Conservation (phyloP, 1,284 basidiomycete species). For the Irpex rosettiformis region DNA sequence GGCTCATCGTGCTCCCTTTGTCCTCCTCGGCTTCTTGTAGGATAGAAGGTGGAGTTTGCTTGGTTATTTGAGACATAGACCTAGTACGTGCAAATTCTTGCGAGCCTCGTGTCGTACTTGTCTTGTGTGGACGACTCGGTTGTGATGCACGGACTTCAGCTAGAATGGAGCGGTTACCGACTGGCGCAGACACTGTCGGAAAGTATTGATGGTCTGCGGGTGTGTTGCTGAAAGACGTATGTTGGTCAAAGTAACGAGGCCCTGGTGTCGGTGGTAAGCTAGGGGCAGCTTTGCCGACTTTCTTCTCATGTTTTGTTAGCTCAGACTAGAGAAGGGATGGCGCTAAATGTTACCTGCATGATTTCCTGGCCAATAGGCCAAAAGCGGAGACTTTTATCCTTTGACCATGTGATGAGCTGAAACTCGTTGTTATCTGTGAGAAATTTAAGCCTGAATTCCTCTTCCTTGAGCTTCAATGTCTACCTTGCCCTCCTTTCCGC, state of each 20-base stretch:
- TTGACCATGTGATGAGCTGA: constrained; percentile 96
- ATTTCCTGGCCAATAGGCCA: constrained; percentile 82
- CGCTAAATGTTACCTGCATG: constrained; percentile 51
- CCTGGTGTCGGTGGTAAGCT: constrained; percentile 10
- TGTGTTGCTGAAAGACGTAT: constrained; percentile 31
- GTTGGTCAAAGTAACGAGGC: constrained; percentile 18
- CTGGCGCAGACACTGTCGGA: constrained; percentile 58
- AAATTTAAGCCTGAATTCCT: constrained; percentile 5
- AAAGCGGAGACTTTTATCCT: constrained; percentile 88
- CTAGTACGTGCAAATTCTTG: constrained; percentile 6
- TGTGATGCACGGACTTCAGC: constrained; percentile 61
- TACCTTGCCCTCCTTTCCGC: constrained; percentile 65
- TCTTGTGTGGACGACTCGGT: constrained; percentile 31
- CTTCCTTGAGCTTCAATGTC: constrained; percentile 24
- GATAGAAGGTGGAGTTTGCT: constrained; percentile 13
- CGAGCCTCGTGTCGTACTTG: constrained; percentile 11
- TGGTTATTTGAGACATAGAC: constrained; percentile 3
- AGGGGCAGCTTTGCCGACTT: constrained; percentile 21
- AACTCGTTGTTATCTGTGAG: constrained; percentile 66
- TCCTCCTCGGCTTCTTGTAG: constrained; percentile 7
- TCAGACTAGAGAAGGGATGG: not conserved
- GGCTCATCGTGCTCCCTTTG: constrained; percentile 51
- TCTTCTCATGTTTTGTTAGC: constrained; percentile 12
- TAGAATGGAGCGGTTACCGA: constrained; percentile 62
- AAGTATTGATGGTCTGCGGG: constrained; percentile 24